Percentiles rank a stretch among this genome's conserved stretches.
phyloP scores from a whole-genome alignment of 1,284 basidiomycete genomes.

The Marasmius fiardii region DNA sequence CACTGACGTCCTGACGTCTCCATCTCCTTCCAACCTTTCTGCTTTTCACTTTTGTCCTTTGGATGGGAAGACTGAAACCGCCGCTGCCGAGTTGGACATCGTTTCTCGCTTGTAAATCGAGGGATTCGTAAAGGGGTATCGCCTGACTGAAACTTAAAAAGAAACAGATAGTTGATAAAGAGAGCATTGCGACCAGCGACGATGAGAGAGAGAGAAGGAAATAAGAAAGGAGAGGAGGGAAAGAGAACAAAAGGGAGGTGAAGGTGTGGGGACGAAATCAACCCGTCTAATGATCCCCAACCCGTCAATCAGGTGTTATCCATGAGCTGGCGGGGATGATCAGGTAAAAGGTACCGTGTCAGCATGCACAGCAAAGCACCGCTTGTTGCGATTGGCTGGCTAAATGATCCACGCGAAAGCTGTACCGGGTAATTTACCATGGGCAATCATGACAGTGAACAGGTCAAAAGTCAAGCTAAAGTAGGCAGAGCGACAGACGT shows the following conservation, averaged over 20 bases:
- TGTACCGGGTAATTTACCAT: too few species aligned
- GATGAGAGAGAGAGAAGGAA: neutral
- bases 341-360: too few species aligned
- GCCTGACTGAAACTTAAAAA: neutral
- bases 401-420: too few species aligned
- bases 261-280: neutral
- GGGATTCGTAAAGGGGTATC: neutral
- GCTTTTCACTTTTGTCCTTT: neutral
- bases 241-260: neutral
- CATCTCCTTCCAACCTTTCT: neutral
- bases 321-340: too few species aligned
- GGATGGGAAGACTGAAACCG: neutral
- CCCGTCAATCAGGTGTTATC: too few species aligned
- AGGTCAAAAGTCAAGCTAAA: too few species aligned
- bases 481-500: too few species aligned
- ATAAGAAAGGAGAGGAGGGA: neutral
- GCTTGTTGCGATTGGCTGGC: too few species aligned
- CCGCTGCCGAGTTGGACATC: neutral
- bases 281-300: neutral
- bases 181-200: neutral
- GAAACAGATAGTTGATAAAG: neutral
- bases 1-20: slow-evolving; percentile 10
- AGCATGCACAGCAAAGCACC: too few species aligned
- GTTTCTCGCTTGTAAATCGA: neutral
- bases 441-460: too few species aligned